Evolutionary conservation across 805 yeast genomes (phyloP).

Genomic region (Lipomyces japonicus): DNA sequence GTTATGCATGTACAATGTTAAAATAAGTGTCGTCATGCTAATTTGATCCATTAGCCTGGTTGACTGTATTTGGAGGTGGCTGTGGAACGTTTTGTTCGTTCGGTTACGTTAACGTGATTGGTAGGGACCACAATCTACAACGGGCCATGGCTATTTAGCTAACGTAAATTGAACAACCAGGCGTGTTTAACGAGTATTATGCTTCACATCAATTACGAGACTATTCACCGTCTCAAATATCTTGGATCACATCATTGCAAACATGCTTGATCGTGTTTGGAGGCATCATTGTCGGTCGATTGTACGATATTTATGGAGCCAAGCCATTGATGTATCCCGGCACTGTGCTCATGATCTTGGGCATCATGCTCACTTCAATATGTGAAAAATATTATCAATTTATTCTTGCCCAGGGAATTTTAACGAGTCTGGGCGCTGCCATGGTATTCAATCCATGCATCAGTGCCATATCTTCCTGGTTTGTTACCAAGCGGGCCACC

Average conservation of each 20-base stretch:
- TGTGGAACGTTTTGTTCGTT: slow-evolving; percentile 55
- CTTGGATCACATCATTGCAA: slow-evolving; percentile 38
- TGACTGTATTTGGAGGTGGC: slow-evolving; percentile 52
- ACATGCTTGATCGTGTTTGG: slow-evolving; percentile 32
- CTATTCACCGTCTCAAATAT: slow-evolving; percentile 32
- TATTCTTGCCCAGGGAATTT: slow-evolving; percentile 50
- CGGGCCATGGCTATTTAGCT: too few species aligned
- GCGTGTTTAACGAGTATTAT: slow-evolving; percentile 34
- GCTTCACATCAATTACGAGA: slow-evolving; percentile 27
- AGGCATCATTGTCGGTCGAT: slow-evolving; percentile 30
- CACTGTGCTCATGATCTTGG: slow-evolving; percentile 29
- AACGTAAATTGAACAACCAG: slow-evolving; percentile 4
- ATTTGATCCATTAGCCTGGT: slow-evolving; percentile 53
- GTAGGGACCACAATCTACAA: slow-evolving; percentile 22
- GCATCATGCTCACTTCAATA: slow-evolving; percentile 38
- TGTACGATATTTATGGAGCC: slow-evolving; percentile 25
- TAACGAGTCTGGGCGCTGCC: slow-evolving; percentile 46
- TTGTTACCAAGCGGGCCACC: slow-evolving; percentile 42
- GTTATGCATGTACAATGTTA: too few species aligned
- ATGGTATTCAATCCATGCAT: slow-evolving; percentile 46
- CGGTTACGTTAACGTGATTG: slow-evolving; percentile 45
- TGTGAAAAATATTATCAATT: slow-evolving; percentile 49
- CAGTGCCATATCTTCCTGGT: slow-evolving; percentile 47
- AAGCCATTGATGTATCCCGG: slow-evolving; percentile 25
- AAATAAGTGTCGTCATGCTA: too few species aligned